Evolutionary conservation across 805 yeast species (phyloP), one percentile per base, ranked within the genome.

Genomic region (Ogataea methanolica): DNA sequence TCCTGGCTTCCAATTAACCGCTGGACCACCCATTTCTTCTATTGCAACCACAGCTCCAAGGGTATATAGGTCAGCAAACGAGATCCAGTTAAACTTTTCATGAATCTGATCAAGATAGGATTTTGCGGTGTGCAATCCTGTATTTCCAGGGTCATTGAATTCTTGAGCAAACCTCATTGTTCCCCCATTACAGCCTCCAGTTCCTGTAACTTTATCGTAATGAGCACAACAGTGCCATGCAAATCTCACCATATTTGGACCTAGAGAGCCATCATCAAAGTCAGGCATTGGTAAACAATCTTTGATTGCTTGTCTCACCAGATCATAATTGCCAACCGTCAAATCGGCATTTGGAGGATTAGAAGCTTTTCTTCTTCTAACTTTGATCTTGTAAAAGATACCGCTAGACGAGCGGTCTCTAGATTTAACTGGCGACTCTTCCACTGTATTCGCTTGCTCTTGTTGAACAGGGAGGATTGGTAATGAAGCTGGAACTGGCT

Each of bases 151-250:
- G 54, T 76, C 82, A 59, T 73, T 63, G 62, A 83, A 59, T 66
- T 80, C 83, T 33, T 79, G 80, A 0, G 67, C 69, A 56, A 69
- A 67, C 45, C 74, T 71, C 76, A 82, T 80, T 14, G 90, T 83
- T 41, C 88, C 89, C 39, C 89, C 88, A 57, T 74, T 81, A 1
- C 88, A 80, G 2, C 89, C 88, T 39, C 88, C 88, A 16, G 71
- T 69, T 8, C 69, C 67, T 23, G 61, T 72, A 19, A 71, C 68
- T 54, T 70, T 70, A 58, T 87, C 88, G 65, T 74, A 89, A 17
- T 94, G 86, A n/a, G 95, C 96, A 48, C 88, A 78, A 34, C 84
- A 78, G 63, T 88, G 96, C 96, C 96, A 88, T 26, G 96, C 85
- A 46, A 87, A 74, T 58, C 96, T 79, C 22, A 88, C 80, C 37